Conservation (phyloP, 2,329 filamentous ascomycete species). For the Lasiodiplodia theobromae region DNA sequence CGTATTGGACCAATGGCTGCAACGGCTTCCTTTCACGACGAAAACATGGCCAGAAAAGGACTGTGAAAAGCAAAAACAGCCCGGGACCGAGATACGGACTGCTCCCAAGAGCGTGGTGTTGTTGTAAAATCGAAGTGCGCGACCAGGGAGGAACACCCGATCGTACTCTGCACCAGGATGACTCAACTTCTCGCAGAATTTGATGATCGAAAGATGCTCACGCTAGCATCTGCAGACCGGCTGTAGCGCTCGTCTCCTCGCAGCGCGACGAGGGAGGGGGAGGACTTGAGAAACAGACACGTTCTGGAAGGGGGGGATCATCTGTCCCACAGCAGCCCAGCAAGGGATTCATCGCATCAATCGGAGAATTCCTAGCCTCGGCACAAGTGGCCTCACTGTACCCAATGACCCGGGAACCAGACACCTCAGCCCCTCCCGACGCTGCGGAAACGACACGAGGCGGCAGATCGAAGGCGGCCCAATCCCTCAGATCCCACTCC, state of each 20-base stretch:
- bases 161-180: neutral
- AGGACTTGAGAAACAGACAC: slow-evolving; percentile 2
- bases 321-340: slow-evolving; percentile 1
- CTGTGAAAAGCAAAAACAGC: neutral
- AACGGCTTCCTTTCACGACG: neutral
- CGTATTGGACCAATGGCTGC: neutral
- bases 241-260: neutral
- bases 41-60: neutral
- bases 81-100: neutral
- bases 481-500: slow-evolving; percentile 9
- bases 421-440: neutral
- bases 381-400: neutral
- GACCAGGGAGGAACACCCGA: neutral
- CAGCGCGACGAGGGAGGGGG: neutral
- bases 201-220: neutral
- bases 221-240: neutral
- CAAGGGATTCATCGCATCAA: slow-evolving; percentile 7
- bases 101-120: neutral
- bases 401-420: neutral
- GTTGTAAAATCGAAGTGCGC: neutral
- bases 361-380: slow-evolving; percentile 12
- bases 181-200: neutral
- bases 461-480: neutral
- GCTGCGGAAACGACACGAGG: slow-evolving; percentile 1
- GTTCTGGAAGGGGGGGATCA: slow-evolving; percentile 9